Base-by-base conservation (phyloP, 495 filamentous ascomycete species). In the Podospora appendiculata region DNA sequence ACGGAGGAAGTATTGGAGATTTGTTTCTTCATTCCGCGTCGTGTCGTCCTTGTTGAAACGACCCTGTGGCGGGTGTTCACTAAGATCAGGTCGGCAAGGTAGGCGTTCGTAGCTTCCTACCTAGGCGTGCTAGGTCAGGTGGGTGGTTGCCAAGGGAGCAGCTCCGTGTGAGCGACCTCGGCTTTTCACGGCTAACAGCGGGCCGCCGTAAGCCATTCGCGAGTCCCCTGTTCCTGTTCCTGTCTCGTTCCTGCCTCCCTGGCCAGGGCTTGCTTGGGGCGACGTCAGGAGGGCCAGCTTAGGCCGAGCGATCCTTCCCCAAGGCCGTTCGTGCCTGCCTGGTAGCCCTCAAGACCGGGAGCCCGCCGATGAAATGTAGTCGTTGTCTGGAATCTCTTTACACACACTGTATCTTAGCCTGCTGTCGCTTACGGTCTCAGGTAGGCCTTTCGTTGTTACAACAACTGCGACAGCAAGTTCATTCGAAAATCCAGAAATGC, bases 171-270 rank as follows among this genome's bases (percentile, higher is more conserved):
- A 34, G 10, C 32, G 48, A 47, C 33, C 39, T 52, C 69, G 67
- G 66, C 61, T 65, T 54, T 6, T 32, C 11, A 48, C 70, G 65
- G 67, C 58, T 68, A 65, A 36, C 57, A n/a, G 53, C 64, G 71
- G 65, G 56, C 64, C 60, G 58, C 32, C n/a, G 56, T 40, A 14
- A 49, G 17, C 53, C 53, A 45, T 50, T 43, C 9, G 12, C 9
- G 2, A 5, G 2, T 25, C 25, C n/a, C n/a, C 25, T 25, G 25
- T 25, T 25, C 25, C 25, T 25, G 25, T 25, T 25, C 25, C 25
- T 25, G 25, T 25, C 25, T 25, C 25, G 25, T 25, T 25, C 25
- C 25, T 25, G 25, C 25, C 25, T 25, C 5, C 25, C 25, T 25
- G 25, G 25, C 25, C 25, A 25, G 25, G 25, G 25, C 5, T 25